Evolutionary conservation across 805 yeast species (phyloP), one percentile per base, ranked within the genome.

Genomic region (Saturnispora besseyi): DNA sequence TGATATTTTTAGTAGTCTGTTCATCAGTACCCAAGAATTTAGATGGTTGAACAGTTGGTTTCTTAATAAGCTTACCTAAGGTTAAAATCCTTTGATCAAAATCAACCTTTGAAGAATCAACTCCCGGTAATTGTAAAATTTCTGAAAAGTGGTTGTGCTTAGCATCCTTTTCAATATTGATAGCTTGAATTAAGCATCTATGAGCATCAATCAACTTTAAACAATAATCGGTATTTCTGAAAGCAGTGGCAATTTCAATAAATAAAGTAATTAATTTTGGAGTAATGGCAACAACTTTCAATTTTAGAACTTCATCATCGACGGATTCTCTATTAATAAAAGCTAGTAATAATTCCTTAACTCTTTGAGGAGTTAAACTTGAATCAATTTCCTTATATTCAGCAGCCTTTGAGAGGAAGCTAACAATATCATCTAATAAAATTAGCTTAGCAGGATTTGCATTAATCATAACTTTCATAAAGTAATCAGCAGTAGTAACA

Each of bases 51-150:
- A 73, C 75, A 44, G 76, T 72, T n/a, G 78, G 66, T 45, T 78
- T 67, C 11, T 84, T 79, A 54, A 84, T 73, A 46, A 86, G 67
- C 62, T 84, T 86, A 45, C 93, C 90, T 45, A 86, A 61, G 52
- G 84, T 84, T 49, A 74, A 71, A 44, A 84, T 68, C n/a, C 68
- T 64, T 52, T 59, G 59, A 41, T 79, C 61, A 53, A 79, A 79
- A 51, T 76, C 77, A 45, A 85, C 58, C 21, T 69, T 67, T 37
- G 73, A 67, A 12, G 69, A 58, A 52, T 79, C 73, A 37, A 86
- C 87, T 51, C 78, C 79, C 31, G 96, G 96, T 54, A 91, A 74
- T 70, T 93, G 98, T 53, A 85, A 72, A 48, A 85, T 70, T 64
- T 85, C 88, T 50, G 81, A 81, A 57, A 77, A 72, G 52, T 69